phyloP scores from a whole-genome alignment of 169 alveolate genomes.

The Babesia bigemina region DNA sequence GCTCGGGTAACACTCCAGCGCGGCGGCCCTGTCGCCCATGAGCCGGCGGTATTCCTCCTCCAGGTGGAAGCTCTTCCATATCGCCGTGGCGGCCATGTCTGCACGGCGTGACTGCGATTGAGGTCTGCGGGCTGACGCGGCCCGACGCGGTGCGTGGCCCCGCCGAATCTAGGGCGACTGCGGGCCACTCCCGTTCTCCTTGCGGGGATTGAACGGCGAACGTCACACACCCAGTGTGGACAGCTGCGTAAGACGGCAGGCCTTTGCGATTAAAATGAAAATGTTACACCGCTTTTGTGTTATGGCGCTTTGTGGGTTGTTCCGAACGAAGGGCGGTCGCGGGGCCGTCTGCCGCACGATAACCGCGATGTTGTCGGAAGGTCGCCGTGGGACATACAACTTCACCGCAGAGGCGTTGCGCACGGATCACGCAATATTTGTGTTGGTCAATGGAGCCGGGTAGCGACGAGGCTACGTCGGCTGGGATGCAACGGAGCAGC shows the following conservation, averaged over 20 bases:
- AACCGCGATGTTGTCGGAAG: too few relatives aligned
- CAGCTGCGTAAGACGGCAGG: background rate
- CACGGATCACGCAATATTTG: too few relatives aligned
- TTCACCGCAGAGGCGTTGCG: too few relatives aligned
- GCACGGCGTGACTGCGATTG: background rate
- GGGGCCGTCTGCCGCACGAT: too few relatives aligned
- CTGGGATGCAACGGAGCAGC: too few relatives aligned
- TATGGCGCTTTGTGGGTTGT: too few relatives aligned
- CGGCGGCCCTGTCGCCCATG: conserved; percentile 2
- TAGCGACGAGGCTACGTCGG: too few relatives aligned
- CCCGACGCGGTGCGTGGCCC: background rate
- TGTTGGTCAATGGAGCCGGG: too few relatives aligned
- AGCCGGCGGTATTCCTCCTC: conserved; percentile 39
- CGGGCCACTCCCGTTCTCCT: background rate
- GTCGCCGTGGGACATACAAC: too few relatives aligned
- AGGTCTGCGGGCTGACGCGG: background rate
- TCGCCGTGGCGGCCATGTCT: conserved; percentile 44
- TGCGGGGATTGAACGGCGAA: background rate
- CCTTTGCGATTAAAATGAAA: too few relatives aligned
- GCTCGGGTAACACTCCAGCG: background rate
- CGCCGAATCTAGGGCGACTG: background rate
- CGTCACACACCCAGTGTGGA: background rate
- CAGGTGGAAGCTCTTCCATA: conserved; percentile 55
- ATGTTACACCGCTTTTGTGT: too few relatives aligned
- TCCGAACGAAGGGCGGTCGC: too few relatives aligned